Percentiles rank a stretch among this genome's conserved stretches.
These are phyloP conservation scores for Drechslerella dactyloides DNA, from an alignment of 2,329 filamentous ascomycete species.

Conservation along the genomic window DNA sequence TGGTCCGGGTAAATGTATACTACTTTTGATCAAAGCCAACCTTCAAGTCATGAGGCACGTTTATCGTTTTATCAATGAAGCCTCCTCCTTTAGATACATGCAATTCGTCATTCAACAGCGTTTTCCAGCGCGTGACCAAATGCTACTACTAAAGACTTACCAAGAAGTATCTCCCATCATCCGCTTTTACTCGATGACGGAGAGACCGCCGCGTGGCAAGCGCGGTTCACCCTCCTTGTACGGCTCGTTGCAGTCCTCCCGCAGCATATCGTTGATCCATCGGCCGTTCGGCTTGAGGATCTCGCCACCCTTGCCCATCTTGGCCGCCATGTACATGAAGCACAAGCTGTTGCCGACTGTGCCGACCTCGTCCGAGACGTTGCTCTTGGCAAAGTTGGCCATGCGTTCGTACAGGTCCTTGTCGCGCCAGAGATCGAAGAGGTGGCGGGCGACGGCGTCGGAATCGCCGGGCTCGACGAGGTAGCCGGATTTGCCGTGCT, in stretches of 20 bases:
- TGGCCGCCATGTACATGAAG: slow-evolving; percentile 79
- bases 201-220: slow-evolving; percentile 61
- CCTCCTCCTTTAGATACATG: background rate
- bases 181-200: slow-evolving; percentile 32
- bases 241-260: slow-evolving; percentile 67
- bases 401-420: slow-evolving; percentile 70
- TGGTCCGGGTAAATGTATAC: no score
- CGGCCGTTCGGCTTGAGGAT: slow-evolving; percentile 66
- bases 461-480: slow-evolving; percentile 75
- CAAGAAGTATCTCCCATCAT: no score
- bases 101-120: background rate
- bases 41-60: background rate
- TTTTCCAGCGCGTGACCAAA: no score
- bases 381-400: slow-evolving; percentile 68
- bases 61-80: background rate
- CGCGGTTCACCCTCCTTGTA: slow-evolving; percentile 68
- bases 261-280: slow-evolving; percentile 78
- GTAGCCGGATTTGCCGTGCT: slow-evolving; percentile 74
- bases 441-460: slow-evolving; percentile 70
- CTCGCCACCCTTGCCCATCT: slow-evolving; percentile 66
- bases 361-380: slow-evolving; percentile 80
- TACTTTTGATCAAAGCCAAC: background rate
- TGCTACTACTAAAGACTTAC: no score
- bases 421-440: slow-evolving; percentile 72
- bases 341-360: slow-evolving; percentile 78